Base-by-base conservation (phyloP, 1,284 basidiomycete genomes). In the Sporisorium scitamineum region DNA sequence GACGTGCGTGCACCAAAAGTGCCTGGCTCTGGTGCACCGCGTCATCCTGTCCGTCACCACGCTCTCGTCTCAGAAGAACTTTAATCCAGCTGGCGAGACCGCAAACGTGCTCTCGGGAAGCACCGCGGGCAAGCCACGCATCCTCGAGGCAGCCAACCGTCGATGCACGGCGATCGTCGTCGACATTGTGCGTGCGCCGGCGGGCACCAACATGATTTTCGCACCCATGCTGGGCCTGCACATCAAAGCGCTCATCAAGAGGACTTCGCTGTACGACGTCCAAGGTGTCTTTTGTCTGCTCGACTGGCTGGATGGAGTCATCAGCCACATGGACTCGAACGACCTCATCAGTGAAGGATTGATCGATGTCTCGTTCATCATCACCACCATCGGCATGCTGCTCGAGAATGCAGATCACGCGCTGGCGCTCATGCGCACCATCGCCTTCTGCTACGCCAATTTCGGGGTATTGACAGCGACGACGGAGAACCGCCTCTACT, bases 61-160 rank as follows among this genome's bases (percentile, higher is more conserved):
- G 52, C 75, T 83, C 20, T 80, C 79, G n/a, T 82, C 80, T 51
- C 81, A 83, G 61, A 83, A 83, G 65, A 82, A 79, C 47, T 82
- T 82, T 70, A 83, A 83, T 29, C 80, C 81, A 0, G 73, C 65
- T 1, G 81, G 80, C 24, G 81, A 83, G 62, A 83, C 80, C 20
- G 81, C 81, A 57, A 83, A 83, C 44, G 81, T 83, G 37, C 69
- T 83, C 1, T 79, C 79, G 9, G 81, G 81, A 26, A 80, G 77
- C 58, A 83, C 81, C 0, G 77, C 80, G 10, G 81, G 81, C 52
- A 83, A 83, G 63, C 81, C 81, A 9, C 72, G 81, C n/a, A 78
- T 81, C 52, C 64, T 83, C n/a, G 81, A 83, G 47, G 80, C 80
- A 5, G 81, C 81, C 60, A 83, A 83, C 37, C 74, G 81, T 6